Conservation (phyloP, 768 basidiomycete species). For the Tulasnella sp. region DNA sequence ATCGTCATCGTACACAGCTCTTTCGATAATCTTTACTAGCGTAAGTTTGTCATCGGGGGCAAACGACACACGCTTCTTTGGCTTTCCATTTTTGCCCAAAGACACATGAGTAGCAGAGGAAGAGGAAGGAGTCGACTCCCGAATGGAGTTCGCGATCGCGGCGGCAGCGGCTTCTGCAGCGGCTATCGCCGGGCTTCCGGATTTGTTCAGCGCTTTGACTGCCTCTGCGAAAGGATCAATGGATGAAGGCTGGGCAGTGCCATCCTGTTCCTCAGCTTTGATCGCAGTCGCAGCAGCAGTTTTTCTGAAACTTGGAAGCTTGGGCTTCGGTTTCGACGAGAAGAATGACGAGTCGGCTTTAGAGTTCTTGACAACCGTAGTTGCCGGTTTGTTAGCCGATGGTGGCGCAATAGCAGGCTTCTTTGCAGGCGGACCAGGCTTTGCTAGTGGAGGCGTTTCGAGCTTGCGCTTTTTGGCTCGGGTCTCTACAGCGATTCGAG, state of each 20-base stretch:
- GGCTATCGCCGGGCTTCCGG: slow-evolving; percentile 50
- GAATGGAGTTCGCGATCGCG: neutral
- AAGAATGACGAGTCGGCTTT: slow-evolving; percentile 85
- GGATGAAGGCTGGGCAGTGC: slow-evolving; percentile 53
- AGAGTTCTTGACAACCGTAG: slow-evolving; percentile 39
- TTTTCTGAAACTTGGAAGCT: slow-evolving; percentile 80
- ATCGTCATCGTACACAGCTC: slow-evolving; percentile 83
- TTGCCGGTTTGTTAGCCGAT: slow-evolving; percentile 1
- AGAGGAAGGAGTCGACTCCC: slow-evolving; percentile 7
- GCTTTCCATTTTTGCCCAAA: slow-evolving; percentile 28
- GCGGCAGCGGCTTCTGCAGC: slow-evolving; percentile 28
- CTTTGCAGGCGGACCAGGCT: slow-evolving; percentile 47
- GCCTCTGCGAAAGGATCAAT: slow-evolving; percentile 74
- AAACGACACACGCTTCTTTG: slow-evolving; percentile 72
- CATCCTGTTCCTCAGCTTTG: slow-evolving; percentile 44
- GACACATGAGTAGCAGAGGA: neutral
- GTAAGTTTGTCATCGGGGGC: slow-evolving; percentile 62
- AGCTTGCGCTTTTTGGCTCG: slow-evolving; percentile 60
- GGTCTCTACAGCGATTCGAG: neutral
- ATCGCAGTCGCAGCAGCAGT: slow-evolving; percentile 26
- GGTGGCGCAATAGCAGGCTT: slow-evolving; percentile 35
- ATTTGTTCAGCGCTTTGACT: slow-evolving; percentile 61
- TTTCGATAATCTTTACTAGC: slow-evolving; percentile 68
- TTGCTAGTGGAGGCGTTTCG: slow-evolving; percentile 38
- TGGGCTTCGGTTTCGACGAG: slow-evolving; percentile 71